Base-by-base conservation (phyloP, 1,284 basidiomycete genomes). In the Microbotryum intermedium region DNA sequence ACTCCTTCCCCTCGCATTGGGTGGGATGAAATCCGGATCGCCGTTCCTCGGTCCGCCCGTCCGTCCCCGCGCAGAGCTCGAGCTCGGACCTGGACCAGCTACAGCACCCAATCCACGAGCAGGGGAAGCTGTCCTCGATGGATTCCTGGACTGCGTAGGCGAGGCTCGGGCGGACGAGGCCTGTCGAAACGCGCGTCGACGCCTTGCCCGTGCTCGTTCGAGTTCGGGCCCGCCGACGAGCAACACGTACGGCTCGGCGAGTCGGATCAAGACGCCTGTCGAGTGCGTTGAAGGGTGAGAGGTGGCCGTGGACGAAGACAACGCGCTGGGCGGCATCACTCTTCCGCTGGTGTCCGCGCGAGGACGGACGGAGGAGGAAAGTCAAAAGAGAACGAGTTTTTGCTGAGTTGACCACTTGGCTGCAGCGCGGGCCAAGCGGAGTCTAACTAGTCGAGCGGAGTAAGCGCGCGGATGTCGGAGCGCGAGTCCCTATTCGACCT, bases 171-270 rank as follows among this genome's bases (percentile, higher is more conserved):
- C 45, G 3, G 56, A 45, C n/a, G 56, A 9, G 16, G 42, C 18
- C n/a, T 21, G 48, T 29, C 18, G 44, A 18, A 34, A 39, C 1
- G 61, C 62, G 3, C 67, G n/a, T 0, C 67, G 59, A 16, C 61
- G 64, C 1, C 67, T 49, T 2, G 62, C 62, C 1, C 62, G 53
- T 0, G 67, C 67, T 20, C 67, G 64, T 48, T 68, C 67, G 52
- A 64, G 57, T 30, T 68, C 67, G 21, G 57, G 60, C 3, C 62
- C 57, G 25, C 78, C 78, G 57, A 84, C 81, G 39, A 93, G 81
- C 72, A 89, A 88, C 67, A 91, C 83, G 62, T 88, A 86, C 8
- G 87, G 84, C 74, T 92, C 90, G 0, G 87, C 85, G 64, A 93
- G 81, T 29, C 83, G 81, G 63, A 93, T 86, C 53, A 75, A 77